Evolutionary conservation across 768 basidiomycete species (phyloP), one percentile per base, ranked within the genome.

Genomic region (Gyrodon lividus): DNA sequence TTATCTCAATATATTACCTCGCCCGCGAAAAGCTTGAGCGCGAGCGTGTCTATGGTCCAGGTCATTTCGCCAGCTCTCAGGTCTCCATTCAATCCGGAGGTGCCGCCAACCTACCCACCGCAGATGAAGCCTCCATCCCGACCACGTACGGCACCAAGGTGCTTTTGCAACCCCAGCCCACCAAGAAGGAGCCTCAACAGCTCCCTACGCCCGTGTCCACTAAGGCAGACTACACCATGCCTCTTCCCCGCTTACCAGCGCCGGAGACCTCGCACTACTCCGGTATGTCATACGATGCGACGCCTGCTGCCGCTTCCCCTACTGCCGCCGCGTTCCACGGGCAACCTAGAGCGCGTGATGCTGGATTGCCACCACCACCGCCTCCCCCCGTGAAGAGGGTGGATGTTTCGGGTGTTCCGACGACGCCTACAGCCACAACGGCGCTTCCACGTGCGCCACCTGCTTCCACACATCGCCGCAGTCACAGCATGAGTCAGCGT

Each of bases 1-100:
- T 99, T 23, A 80, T 98, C 41, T 92, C 94, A 26, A 98, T 99
- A 73, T 99, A 99, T 69, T 98, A 86, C 74, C 83, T 99, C 17
- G 90, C 95, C 5, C 78, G 92, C 47, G 97, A 99, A 75, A 98
- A 98, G 77, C 76, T 94, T 63, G 94, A 98, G 64, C 77, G 97
- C 48, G 97, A 99, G 60, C 79, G 82, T 46, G 89, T 99, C 6
- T 98, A 95, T 69, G 97, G 96, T 0, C 86, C 86, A 0, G 94
- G 94, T 4, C 85, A 90, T 56, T 99, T 99, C 70, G 97, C 97
- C 2, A 89, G 82, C 48, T 97, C 94, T 0, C 92, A 95, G 65
- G 71, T 94, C 10, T 88, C 86, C 22, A 65, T 90, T 14, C 68
- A 75, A 49, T 62, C 69, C 0, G 60, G 61, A 54, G 46, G 60